Conservation (phyloP, 23 red algal genomes). For the Gracilaria domingensis region DNA sequence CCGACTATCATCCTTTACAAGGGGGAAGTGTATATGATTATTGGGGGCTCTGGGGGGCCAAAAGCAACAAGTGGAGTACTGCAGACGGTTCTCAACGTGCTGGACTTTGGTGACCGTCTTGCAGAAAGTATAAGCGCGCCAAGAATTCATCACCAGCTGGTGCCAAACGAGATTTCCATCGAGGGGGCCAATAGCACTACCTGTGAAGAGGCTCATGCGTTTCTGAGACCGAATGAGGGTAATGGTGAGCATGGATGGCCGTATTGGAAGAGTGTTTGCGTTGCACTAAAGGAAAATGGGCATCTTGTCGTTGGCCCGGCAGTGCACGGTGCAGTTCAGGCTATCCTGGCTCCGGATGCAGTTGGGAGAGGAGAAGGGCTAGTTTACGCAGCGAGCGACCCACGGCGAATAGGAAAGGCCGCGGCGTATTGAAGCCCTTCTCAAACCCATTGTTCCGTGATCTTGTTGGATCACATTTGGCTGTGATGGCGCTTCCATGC, state of each 20-base stretch:
- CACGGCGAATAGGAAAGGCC: slow-evolving; percentile 76
- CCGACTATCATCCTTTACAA: slow-evolving; percentile 87
- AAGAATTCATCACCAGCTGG: slow-evolving; percentile 93
- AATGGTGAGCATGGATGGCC: slow-evolving; percentile 57
- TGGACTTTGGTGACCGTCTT: slow-evolving; percentile 79
- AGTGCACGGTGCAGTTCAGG: slow-evolving; percentile 66
- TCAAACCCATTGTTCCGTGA: not conserved
- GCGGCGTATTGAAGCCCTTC: slow-evolving; percentile 79
- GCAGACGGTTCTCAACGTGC: slow-evolving; percentile 84
- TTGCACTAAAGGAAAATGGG: slow-evolving; percentile 68
- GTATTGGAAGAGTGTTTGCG: slow-evolving; percentile 77
- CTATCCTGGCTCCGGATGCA: slow-evolving; percentile 42
- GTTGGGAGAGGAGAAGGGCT: slow-evolving; percentile 27
- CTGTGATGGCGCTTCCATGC: not conserved
- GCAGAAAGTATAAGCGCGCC: slow-evolving; percentile 80
- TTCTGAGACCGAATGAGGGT: slow-evolving; percentile 16
- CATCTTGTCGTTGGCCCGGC: slow-evolving; percentile 56
- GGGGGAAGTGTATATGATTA: slow-evolving; percentile 65
- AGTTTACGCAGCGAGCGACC: slow-evolving; percentile 84
- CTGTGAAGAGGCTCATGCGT: slow-evolving; percentile 51
- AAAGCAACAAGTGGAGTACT: slow-evolving; percentile 74
- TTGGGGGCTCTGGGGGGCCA: slow-evolving; percentile 91
- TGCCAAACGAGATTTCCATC: slow-evolving; percentile 85
- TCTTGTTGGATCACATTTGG: not conserved
- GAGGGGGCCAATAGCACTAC: slow-evolving; percentile 73